Evolutionary conservation across 148 eudicot species (phyloP), one percentile per base, ranked within the genome.

Genomic region (Rhododendron simsii): DNA sequence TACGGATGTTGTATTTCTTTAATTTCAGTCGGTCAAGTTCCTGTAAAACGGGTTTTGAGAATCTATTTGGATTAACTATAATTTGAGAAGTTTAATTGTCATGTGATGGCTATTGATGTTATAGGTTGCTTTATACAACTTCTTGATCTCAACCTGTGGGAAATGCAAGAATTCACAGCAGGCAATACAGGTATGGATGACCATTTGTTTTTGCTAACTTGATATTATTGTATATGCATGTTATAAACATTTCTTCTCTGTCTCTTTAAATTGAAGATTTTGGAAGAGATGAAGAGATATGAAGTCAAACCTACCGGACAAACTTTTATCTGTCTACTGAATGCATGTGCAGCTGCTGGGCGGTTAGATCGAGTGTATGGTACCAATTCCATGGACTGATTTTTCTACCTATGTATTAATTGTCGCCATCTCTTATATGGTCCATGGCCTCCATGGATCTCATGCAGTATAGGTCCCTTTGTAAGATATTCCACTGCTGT

Each of bases 291-390:
- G 98, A 96, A 95, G 91, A 92, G 89, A 89, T 93, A 87, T 90
- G 98, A 92, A 87, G 98, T 96, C 90, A 96, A 93, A 89, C 98
- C 98, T 84, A 96, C 95, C 87, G 99, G 94, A 65, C 96, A 95
- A 86, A 96, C 99, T 82, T 96, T 73, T 91, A 90, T 96, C 82
- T 96, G 99, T 89, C 92, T 96, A 78, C 95, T 96, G 75, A 93
- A 93, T 92, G 96, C 99, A 47, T 96, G 93, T 90, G 99, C 99
- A 82, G 89, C 94, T 80, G 78, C 92, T 71, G 99, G 99, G 26
- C 89, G 96, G 87, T 77, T 96, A 88, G 98, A 96, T 89, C 88
- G 86, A 89, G 98, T 94, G 99, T 96, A 96, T 87, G 95, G 74
- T 83, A 84, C 83, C 83, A 77, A 81, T n/a, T 78, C 75, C 41